Percentiles rank a stretch among this genome's conserved stretches.
Conservation (phyloP, 208 protist species). For the Polymyxa betae region DNA sequence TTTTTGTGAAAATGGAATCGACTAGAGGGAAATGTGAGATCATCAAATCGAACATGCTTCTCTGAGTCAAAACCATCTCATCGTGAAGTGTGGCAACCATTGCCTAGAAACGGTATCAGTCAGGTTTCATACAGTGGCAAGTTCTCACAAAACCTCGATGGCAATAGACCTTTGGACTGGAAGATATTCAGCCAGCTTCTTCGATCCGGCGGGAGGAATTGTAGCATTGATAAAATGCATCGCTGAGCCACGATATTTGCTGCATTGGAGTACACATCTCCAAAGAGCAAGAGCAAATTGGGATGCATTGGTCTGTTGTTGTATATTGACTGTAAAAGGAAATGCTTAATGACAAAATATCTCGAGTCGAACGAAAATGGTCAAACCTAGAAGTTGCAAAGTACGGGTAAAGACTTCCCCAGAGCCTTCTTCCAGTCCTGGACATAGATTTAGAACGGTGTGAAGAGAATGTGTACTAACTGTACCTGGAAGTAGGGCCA, state of each 20-base stretch:
- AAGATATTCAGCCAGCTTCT: not conserved
- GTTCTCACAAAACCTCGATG: not conserved
- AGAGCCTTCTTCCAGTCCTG: constrained; percentile 47
- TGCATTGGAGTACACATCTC: constrained; percentile 34
- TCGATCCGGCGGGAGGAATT: not conserved
- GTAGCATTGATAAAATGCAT: not conserved
- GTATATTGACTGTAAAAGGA: not conserved
- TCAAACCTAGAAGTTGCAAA: constrained; percentile 10
- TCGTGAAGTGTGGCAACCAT: constrained; percentile 20
- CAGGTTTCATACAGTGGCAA: not conserved
- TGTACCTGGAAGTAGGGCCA: constrained; percentile 7
- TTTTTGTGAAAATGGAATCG: constrained; percentile 1
- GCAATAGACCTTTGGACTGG: not conserved
- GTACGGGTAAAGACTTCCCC: constrained; percentile 4
- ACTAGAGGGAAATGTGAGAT: constrained; percentile 43
- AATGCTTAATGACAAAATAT: not conserved
- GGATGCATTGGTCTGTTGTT: not conserved
- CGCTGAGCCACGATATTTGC: not conserved
- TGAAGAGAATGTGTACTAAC: not conserved
- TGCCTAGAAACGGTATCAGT: constrained; percentile 23
- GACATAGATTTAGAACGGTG: not conserved
- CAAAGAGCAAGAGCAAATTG: constrained; percentile 22
- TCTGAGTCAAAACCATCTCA: not conserved
- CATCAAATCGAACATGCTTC: constrained; percentile 33
- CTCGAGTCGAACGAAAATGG: not conserved